A percentile compares a stretch with the other conserved stretches of the same genome.
These are phyloP conservation scores for Suillus occidentalis DNA, from an alignment of 768 basidiomycete species.

Conservation along the genomic window DNA sequence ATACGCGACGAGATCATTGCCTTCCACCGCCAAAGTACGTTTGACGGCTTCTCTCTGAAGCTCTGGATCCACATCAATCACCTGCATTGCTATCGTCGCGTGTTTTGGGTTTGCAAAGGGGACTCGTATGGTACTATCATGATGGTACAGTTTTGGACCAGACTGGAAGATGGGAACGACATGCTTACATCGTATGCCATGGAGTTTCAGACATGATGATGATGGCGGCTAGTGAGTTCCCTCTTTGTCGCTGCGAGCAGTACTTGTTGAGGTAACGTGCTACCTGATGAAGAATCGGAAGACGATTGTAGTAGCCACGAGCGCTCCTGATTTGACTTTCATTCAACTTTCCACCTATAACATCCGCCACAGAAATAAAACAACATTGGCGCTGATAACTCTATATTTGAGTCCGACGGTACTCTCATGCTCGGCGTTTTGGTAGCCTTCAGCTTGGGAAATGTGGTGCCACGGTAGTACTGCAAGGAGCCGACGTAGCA, in stretches of 20 bases:
- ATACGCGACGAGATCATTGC: slow-evolving; percentile 72
- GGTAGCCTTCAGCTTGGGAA: not conserved
- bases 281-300: not conserved
- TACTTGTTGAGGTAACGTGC: not conserved
- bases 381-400: not conserved
- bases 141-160: slow-evolving; percentile 10
- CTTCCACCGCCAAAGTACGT: slow-evolving; percentile 66
- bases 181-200: slow-evolving; percentile 59
- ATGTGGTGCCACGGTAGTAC: not conserved
- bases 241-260: not conserved
- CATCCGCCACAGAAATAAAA: not conserved
- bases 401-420: not conserved
- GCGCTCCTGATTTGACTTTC: not conserved
- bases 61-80: slow-evolving; percentile 85
- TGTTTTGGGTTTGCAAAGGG: slow-evolving; percentile 77
- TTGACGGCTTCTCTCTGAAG: slow-evolving; percentile 80
- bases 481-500: not conserved
- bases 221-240: slow-evolving; percentile 2
- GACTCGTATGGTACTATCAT: slow-evolving; percentile 61
- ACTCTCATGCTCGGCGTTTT: not conserved
- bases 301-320: not conserved
- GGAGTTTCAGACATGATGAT: slow-evolving; percentile 27
- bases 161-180: not conserved
- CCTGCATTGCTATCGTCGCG: slow-evolving; percentile 77
- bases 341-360: too few species aligned